These are phyloP conservation scores for Serpula lacrymans DNA, from an alignment of 768 basidiomycete genomes.

Conservation along the genomic window DNA sequence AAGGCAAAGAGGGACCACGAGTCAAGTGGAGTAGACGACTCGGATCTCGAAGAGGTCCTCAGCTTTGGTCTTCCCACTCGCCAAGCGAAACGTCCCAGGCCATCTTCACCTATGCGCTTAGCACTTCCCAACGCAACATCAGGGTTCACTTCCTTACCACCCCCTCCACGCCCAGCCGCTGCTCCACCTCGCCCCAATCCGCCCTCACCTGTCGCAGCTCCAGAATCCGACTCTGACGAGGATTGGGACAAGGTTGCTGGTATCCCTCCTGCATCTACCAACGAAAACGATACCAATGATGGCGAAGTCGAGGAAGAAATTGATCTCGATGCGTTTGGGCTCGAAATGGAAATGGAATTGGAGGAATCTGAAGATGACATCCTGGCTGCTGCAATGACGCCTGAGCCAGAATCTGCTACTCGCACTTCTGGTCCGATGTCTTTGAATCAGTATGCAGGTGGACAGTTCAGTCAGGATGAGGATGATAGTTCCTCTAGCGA, in stretches of 20 bases:
- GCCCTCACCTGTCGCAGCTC: conserved; percentile 23
- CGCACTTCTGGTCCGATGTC: conserved; percentile 41
- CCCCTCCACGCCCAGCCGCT: conserved; percentile 20
- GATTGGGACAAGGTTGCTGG: conserved; percentile 50
- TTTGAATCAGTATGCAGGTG: conserved; percentile 46
- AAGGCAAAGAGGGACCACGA: conserved; percentile 22
- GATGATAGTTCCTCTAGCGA: conserved; percentile 54
- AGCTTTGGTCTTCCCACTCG: conserved; percentile 46
- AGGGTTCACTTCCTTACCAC: conserved; percentile 25
- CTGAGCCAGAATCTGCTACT: conserved; percentile 27
- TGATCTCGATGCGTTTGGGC: conserved; percentile 31
- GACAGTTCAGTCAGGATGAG: conserved; percentile 36
- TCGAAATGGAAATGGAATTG: conserved; percentile 32
- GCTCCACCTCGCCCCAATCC: conserved; percentile 17
- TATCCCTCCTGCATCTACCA: conserved; percentile 10
- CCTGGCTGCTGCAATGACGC: conserved; percentile 38
- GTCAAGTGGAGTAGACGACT: conserved; percentile 18
- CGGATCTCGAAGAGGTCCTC: conserved; percentile 42
- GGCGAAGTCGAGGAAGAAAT: conserved; percentile 25
- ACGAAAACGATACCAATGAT: conserved; percentile 21
- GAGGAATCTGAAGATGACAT: conserved; percentile 51
- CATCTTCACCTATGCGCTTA: conserved; percentile 27
- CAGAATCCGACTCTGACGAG: conserved; percentile 42
- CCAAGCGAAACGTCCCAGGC: conserved; percentile 31
- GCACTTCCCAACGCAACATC: conserved; percentile 36